Percentiles rank a stretch among this genome's conserved stretches.
Evolutionary conservation across 1,139 yeast species (phyloP).

Genomic region (Hansenula lynferdii): DNA sequence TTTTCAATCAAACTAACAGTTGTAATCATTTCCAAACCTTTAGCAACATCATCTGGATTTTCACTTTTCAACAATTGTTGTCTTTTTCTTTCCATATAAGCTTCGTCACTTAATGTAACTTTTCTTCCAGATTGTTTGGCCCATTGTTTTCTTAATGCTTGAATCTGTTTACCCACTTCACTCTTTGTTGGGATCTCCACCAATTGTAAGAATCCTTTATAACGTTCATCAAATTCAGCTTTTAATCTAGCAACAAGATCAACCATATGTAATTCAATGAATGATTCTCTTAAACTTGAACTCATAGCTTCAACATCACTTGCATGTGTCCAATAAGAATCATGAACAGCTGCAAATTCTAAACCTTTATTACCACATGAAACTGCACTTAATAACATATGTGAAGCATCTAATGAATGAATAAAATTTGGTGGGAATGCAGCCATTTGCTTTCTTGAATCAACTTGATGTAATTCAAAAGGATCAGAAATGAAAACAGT

Average conservation of each 20-base stretch:
- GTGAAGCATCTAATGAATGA: conserved; percentile 95
- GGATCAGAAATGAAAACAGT: conserved; percentile 83
- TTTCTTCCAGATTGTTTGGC: conserved; percentile 49
- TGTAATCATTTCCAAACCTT: conserved; percentile 61
- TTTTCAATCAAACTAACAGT: conserved; percentile 64
- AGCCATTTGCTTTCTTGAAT: conserved; percentile 81
- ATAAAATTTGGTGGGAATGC: conserved; percentile 97
- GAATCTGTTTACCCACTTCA: conserved; percentile 48
- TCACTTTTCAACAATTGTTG: conserved; percentile 48
- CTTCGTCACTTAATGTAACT: conserved; percentile 67
- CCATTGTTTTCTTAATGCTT: conserved; percentile 44
- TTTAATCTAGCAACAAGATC: conserved; percentile 67
- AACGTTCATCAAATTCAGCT: conserved; percentile 78
- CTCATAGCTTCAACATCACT: conserved; percentile 75
- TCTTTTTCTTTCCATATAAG: conserved; percentile 65
- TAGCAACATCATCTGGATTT: conserved; percentile 41
- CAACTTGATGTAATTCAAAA: conserved; percentile 74
- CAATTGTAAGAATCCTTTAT: conserved; percentile 63
- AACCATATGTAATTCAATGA: conserved; percentile 70
- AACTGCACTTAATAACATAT: conserved; percentile 87
- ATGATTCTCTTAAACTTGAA: conserved; percentile 66
- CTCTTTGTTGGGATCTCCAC: conserved; percentile 49
- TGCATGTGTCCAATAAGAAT: conserved; percentile 98
- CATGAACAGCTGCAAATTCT: conserved; percentile 96
- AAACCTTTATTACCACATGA: conserved; percentile 65